phyloP scores from a whole-genome alignment of 2,329 filamentous ascomycete genomes.

The Alternaria sp. region DNA sequence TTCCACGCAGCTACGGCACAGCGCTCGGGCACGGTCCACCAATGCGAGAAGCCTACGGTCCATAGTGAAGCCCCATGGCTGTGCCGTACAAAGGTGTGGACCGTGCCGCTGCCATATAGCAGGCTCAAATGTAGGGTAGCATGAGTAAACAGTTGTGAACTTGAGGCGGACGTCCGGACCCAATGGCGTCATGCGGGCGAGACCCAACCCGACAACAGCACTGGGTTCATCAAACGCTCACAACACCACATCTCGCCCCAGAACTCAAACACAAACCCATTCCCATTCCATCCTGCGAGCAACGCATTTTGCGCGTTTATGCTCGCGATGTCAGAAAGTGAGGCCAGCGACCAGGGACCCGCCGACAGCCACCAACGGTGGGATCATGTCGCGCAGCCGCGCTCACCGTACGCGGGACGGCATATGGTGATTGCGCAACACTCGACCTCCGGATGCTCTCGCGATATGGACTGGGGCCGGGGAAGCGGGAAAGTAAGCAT shows the following conservation, averaged over 20 bases:
- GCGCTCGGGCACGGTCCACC: neutral
- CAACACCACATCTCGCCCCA: neutral
- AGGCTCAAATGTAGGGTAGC: neutral
- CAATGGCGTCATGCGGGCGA: neutral
- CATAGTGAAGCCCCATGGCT: neutral
- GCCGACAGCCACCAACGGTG: conserved; percentile 8
- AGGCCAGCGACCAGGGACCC: neutral
- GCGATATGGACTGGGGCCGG: conserved; percentile 14
- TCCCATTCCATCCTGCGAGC: neutral
- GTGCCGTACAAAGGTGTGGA: neutral
- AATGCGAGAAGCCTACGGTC: neutral
- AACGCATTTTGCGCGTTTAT: neutral
- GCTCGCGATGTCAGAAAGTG: neutral
- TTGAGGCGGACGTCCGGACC: neutral
- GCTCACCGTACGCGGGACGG: conserved; percentile 12
- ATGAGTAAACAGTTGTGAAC: neutral
- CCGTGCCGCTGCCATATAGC: neutral
- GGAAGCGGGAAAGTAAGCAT: conserved; percentile 23
- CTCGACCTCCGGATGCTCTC: conserved; percentile 15
- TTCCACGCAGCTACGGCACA: neutral
- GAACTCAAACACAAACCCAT: neutral
- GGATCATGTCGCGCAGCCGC: conserved; percentile 16
- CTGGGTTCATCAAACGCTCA: neutral
- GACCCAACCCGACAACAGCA: neutral
- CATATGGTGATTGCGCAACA: conserved; percentile 24